These are phyloP conservation scores for Fusarium tuaranense DNA, from an alignment of 2,329 filamentous ascomycete species.

Conservation along the genomic window DNA sequence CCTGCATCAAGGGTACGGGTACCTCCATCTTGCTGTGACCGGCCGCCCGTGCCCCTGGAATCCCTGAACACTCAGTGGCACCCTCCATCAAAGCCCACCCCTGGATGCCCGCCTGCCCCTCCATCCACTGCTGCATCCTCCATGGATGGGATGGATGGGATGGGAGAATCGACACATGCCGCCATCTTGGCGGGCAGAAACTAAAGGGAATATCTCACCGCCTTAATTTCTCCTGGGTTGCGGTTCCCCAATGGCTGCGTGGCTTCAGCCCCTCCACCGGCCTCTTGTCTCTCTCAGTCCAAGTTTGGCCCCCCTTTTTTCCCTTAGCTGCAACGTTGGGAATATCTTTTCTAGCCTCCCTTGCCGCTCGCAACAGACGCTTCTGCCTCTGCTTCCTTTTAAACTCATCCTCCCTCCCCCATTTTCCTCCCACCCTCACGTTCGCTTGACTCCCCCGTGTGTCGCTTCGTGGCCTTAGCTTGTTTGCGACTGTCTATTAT, in stretches of 20 bases:
- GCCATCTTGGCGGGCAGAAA: conserved; percentile 38
- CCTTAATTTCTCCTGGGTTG: conserved; percentile 41
- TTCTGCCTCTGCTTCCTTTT: conserved; percentile 32
- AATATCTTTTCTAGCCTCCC: conserved; percentile 41
- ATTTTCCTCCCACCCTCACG: conserved; percentile 21
- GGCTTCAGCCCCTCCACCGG: conserved; percentile 38
- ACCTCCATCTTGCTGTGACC: conserved; percentile 14
- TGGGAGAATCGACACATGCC: conserved; percentile 30
- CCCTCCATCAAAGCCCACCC: background rate
- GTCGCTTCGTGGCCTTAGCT: conserved; percentile 31
- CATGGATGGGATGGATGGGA: background rate
- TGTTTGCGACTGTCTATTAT: conserved; percentile 37
- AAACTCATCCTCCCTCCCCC: conserved; percentile 31
- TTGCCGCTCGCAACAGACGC: conserved; percentile 16
- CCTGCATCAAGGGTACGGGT: conserved; percentile 33
- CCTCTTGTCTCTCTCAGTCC: conserved; percentile 12
- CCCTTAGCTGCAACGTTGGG: conserved; percentile 38
- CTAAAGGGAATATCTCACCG: conserved; percentile 42
- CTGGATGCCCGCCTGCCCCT: conserved; percentile 13
- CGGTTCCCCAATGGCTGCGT: conserved; percentile 36
- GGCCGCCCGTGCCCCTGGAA: conserved; percentile 15
- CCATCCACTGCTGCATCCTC: conserved; percentile 4
- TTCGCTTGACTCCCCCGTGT: conserved; percentile 39
- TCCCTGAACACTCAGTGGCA: conserved; percentile 25
- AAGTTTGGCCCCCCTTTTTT: conserved; percentile 31